Percentiles rank a stretch among this genome's conserved stretches.
phyloP scores from a whole-genome alignment of 1,139 yeast genomes.

The Geotrichum carabidarum region DNA sequence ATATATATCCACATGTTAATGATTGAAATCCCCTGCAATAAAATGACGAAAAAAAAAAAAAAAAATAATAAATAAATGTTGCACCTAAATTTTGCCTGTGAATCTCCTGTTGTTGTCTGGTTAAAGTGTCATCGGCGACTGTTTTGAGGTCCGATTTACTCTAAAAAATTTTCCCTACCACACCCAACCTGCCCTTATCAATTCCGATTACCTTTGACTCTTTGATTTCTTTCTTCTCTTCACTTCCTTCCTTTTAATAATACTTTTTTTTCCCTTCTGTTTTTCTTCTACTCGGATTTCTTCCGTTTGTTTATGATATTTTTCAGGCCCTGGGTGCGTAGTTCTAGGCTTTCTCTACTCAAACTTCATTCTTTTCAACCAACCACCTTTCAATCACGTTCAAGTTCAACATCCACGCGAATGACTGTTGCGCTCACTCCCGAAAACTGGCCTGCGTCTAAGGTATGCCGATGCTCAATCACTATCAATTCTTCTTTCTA shows the following conservation, averaged over 20 bases:
- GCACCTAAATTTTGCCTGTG: neutral
- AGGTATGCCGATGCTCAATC: constrained; percentile 4
- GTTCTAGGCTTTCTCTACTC: constrained; percentile 3
- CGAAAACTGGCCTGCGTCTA: constrained; percentile 24
- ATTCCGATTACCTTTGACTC: too few relatives aligned
- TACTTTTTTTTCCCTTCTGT: neutral
- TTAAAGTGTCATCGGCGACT: too few relatives aligned
- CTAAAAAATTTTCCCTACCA: too few relatives aligned
- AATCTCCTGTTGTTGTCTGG: neutral
- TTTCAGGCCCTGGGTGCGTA: constrained; percentile 3
- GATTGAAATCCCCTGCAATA: constrained; percentile 6
- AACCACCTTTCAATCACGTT: neutral
- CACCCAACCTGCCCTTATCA: too few relatives aligned
- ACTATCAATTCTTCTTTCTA: neutral
- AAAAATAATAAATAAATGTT: neutral
- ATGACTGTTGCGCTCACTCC: constrained; percentile 13
- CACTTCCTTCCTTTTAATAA: neutral
- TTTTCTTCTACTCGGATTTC: too few relatives aligned
- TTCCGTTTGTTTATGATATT: constrained; percentile 7
- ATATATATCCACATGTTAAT: constrained; percentile 14
- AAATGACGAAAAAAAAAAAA: too few relatives aligned
- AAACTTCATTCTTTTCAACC: neutral
- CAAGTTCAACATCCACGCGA: neutral
- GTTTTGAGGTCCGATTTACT: too few relatives aligned
- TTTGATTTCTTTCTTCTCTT: neutral